Percentiles rank a stretch among this genome's conserved stretches.
phyloP scores from a whole-genome alignment of 257 asterid genomes.

The Gentiana dahurica region DNA sequence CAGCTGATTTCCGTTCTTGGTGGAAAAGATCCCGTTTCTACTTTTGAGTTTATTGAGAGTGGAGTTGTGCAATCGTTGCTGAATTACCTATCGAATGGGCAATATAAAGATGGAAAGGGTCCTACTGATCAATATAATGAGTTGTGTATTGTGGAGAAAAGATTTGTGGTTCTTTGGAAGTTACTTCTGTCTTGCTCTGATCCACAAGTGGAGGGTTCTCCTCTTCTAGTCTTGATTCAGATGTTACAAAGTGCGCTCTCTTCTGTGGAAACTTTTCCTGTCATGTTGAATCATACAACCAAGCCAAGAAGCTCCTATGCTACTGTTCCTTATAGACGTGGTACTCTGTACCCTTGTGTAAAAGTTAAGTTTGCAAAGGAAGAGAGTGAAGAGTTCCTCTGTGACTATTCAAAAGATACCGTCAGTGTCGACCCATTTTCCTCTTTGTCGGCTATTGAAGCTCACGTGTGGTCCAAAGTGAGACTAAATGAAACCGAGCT shows the following conservation, averaged over 20 bases:
- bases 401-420: slow-evolving; percentile 40
- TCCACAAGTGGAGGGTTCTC: slow-evolving; percentile 25
- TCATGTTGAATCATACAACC: slow-evolving; percentile 37
- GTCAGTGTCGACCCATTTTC: slow-evolving; percentile 83
- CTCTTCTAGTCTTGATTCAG: slow-evolving; percentile 34
- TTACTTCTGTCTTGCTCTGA: slow-evolving; percentile 38
- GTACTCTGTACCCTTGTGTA: slow-evolving; percentile 63
- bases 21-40: slow-evolving; percentile 63
- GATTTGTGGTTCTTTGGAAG: slow-evolving; percentile 67
- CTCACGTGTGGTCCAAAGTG: slow-evolving; percentile 59
- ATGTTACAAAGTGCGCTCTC: slow-evolving; percentile 72
- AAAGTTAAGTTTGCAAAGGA: slow-evolving; percentile 70
- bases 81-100: slow-evolving; percentile 47
- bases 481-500: slow-evolving; percentile 22
- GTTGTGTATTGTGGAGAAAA: slow-evolving; percentile 33
- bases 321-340: slow-evolving; percentile 61
- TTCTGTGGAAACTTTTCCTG: slow-evolving; percentile 77
- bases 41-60: slow-evolving; percentile 96
- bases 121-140: slow-evolving; percentile 13
- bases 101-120: slow-evolving; percentile 25
- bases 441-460: slow-evolving; percentile 53
- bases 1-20: slow-evolving; percentile 57
- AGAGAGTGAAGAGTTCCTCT: slow-evolving; percentile 39
- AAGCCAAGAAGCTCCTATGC: slow-evolving; percentile 59
- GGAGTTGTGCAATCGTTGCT: slow-evolving; percentile 68